Base-by-base conservation (phyloP, 75 land plant species). In the Cupressus sempervirens region DNA sequence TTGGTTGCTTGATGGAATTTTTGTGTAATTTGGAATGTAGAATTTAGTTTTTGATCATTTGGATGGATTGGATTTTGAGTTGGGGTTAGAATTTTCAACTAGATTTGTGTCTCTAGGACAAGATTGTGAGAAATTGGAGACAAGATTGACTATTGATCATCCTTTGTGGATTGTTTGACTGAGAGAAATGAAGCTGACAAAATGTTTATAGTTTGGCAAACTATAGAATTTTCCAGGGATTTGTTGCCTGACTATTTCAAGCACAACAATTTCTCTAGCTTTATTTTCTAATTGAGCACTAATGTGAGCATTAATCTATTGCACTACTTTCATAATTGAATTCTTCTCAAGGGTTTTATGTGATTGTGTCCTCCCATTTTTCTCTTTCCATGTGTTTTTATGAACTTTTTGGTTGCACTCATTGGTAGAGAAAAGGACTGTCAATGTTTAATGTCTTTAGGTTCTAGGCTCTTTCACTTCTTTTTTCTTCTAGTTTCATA, bases 191-290 rank as follows among this genome's bases (percentile, higher is more conserved):
- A 50, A 11, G 81, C 87, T n/a, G 93, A 89, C 10, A 88, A 86
- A 32, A 86, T 86, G 56, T 93, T 93, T 77, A 87, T 92, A 30
- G 94, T 93, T 14, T 93, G 93, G 94, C 85, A 88, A 35, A 89
- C 91, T 53, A 86, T 91, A 23, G 94, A n/a, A 92, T 92, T 92
- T 58, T 90, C 92, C 4, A 84, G 89, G 15, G 95, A 94, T 79
- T 65, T 94, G 34, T 90, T 92, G 11, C 95, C 95, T 0, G 85
- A 86, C 13, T 90, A 89, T 86, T 94, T 94, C 90, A 94, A 94
- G 89, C 95, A 93, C 65, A 88, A 88, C 90, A 92, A 92, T 84
- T 93, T 93, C 88, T 93, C 93, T 81, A 91, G 93, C 91, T 94
- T 94, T 82, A 89, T 94, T n/a, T 84, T 94, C 75, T 94, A 94